Base-by-base conservation (phyloP, 2,329 filamentous ascomycete species). In the Colletotrichum ledebouriae region DNA sequence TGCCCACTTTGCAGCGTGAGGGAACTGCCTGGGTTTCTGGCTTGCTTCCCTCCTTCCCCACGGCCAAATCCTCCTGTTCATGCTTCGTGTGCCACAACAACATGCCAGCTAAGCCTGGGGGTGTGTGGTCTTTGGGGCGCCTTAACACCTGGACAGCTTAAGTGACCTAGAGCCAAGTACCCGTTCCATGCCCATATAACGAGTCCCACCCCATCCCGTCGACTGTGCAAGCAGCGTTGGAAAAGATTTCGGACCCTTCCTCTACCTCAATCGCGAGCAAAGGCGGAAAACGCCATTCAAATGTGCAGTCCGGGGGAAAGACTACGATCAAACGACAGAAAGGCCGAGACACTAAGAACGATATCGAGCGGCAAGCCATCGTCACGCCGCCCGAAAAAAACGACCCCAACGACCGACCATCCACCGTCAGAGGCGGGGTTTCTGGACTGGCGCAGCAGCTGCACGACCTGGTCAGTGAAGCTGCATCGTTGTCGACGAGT, bases 351-450 rank as follows among this genome's bases (percentile, higher is more conserved):
- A 59, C 55, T 56, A 58, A 47, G 11, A 33, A 37, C 25, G 33
- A 68, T 39, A 59, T 22, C 47, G 61, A 60, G 47, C 61, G 25
- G 66, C 61, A 46, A 60, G 34, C 34, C 65, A 44, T 44, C 61
- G 44, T 59, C 61, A 65, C 55, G 61, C 49, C 42, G 46, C 47
- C 11, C 12, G 7, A 55, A 39, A 55, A 25, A 12, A 44, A 41
- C 47, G 50, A 53, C 49, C 39, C 59, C 55, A 39, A 63, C 46
- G 41, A 65, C 61, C 53, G 34, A 50, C 44, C 62, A 55, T 60
- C 56, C 56, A 53, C 62, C 55, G 33, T 53, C 41, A 65, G 61
- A 58, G 55, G 65, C 65, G 61, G 61, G 55, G 61, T 55, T 67
- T 41, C 46, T 68, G 20, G 15, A 47, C 55, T 47, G 65, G 61